A percentile compares a stretch with the other conserved stretches of the same genome.
Conservation (phyloP, 164 flowering plant genomes). For the Kalanchoe fedtschenkoi region DNA sequence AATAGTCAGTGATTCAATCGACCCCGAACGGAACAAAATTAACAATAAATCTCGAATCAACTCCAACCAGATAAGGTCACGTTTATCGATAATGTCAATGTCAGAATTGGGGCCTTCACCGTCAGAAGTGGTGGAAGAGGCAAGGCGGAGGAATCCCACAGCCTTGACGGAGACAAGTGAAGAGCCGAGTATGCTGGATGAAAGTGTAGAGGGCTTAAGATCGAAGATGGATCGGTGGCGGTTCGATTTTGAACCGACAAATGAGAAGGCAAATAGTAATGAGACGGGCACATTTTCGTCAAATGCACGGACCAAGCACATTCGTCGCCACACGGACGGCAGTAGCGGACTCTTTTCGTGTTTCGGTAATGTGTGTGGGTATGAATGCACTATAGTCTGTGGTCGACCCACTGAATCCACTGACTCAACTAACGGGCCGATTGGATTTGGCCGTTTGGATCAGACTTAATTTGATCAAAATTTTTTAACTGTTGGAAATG, state of each 20-base stretch:
- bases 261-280: slow-evolving; percentile 20
- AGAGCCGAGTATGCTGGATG: slow-evolving; percentile 44
- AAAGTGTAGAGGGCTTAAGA: slow-evolving; percentile 45
- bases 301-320: slow-evolving; percentile 3
- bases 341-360: neutral
- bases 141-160: slow-evolving; percentile 8
- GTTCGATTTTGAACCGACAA: slow-evolving; percentile 48
- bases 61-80: slow-evolving; percentile 16
- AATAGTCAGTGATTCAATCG: neutral
- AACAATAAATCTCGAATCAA: neutral
- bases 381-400: slow-evolving; percentile 1
- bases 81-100: slow-evolving; percentile 11
- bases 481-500: neutral
- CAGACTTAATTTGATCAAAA: neutral
- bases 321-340: neutral
- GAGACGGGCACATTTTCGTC: neutral
- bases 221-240: slow-evolving; percentile 61
- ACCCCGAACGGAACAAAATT: neutral
- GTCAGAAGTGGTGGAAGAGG: slow-evolving; percentile 40
- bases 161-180: slow-evolving; percentile 17
- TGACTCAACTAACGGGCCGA: neutral
- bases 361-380: neutral
- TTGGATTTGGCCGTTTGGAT: neutral
- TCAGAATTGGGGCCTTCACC: slow-evolving; percentile 44
- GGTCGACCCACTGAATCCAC: neutral